Evolutionary conservation across 2,329 filamentous ascomycete species (phyloP).

Genomic region (Arachnomyces sp.): DNA sequence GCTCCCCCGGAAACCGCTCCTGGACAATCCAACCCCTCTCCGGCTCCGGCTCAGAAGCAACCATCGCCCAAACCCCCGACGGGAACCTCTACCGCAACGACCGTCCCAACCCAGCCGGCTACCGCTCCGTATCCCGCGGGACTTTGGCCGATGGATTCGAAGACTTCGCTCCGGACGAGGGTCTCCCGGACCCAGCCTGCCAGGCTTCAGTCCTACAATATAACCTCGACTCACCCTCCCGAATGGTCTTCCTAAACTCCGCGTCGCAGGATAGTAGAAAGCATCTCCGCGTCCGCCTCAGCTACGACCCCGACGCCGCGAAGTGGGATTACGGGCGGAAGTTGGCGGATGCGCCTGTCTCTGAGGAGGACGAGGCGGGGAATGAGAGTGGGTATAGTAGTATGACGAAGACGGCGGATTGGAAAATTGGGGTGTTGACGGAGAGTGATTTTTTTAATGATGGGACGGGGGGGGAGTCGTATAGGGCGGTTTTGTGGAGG

Average conservation of each 20-base stretch:
- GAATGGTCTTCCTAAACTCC: conserved; percentile 6
- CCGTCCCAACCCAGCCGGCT: background rate
- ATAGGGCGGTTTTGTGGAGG: conserved; percentile 5
- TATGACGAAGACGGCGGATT: conserved; percentile 8
- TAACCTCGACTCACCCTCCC: conserved; percentile 1
- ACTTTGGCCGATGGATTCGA: conserved; percentile 3
- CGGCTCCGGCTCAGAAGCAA: conserved; percentile 4
- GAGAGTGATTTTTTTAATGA: conserved; percentile 6
- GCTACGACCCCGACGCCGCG: conserved; percentile 5
- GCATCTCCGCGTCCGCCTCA: conserved; percentile 5
- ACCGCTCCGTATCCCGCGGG: conserved; percentile 2
- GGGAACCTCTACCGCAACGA: conserved; percentile 6
- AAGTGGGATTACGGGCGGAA: conserved; percentile 5
- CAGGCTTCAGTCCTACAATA: conserved; percentile 5
- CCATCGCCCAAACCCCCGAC: conserved; percentile 6
- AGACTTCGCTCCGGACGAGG: conserved; percentile 1
- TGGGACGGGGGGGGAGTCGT: conserved; percentile 1
- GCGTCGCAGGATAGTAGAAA: background rate
- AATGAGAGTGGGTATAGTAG: conserved; percentile 6
- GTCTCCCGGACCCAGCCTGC: conserved; percentile 5
- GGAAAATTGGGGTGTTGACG: conserved; percentile 4
- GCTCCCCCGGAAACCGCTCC: conserved; percentile 13
- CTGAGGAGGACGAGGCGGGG: background rate
- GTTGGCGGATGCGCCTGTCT: conserved; percentile 1
- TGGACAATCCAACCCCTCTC: conserved; percentile 11